phyloP scores from a whole-genome alignment of 495 filamentous ascomycete species.

The Bacidia gigantensis region DNA sequence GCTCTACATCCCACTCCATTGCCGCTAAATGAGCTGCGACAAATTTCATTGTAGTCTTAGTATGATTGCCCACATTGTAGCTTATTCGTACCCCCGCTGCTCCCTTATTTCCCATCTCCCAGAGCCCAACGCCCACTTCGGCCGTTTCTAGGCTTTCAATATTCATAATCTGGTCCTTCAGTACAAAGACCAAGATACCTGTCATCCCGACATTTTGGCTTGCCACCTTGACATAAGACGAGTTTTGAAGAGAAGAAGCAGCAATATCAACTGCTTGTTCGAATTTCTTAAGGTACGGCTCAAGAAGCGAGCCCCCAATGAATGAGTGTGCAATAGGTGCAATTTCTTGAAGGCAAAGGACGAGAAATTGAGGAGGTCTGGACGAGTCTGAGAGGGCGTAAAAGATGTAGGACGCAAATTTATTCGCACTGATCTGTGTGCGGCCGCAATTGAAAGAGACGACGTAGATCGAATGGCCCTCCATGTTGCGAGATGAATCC shows the following conservation, averaged over 20 bases:
- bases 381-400: constrained; percentile 44
- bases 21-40: constrained; percentile 82
- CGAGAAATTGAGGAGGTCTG: constrained; percentile 55
- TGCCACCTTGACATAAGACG: constrained; percentile 37
- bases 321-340: constrained; percentile 73
- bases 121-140: constrained; percentile 66
- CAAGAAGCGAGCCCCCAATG: constrained; percentile 69
- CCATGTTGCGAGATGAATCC: constrained; percentile 24
- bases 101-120: constrained; percentile 89
- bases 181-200: constrained; percentile 65
- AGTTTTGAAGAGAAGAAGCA: constrained; percentile 25
- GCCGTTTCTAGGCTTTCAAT: constrained; percentile 52
- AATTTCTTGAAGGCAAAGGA: constrained; percentile 77
- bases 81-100: constrained; percentile 66
- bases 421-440: constrained; percentile 43
- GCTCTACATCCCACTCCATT: constrained; percentile 56
- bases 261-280: constrained; percentile 55
- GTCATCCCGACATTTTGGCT: constrained; percentile 76
- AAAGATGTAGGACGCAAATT: constrained; percentile 61
- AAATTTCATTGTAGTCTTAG: constrained; percentile 57
- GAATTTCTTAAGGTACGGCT: constrained; percentile 58
- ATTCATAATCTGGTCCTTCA: constrained; percentile 37
- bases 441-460: constrained; percentile 86
- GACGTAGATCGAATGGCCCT: constrained; percentile 47
- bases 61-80: constrained; percentile 26